Evolutionary conservation across 1,284 basidiomycete species (phyloP).

Genomic region (Meripilus lineatus): DNA sequence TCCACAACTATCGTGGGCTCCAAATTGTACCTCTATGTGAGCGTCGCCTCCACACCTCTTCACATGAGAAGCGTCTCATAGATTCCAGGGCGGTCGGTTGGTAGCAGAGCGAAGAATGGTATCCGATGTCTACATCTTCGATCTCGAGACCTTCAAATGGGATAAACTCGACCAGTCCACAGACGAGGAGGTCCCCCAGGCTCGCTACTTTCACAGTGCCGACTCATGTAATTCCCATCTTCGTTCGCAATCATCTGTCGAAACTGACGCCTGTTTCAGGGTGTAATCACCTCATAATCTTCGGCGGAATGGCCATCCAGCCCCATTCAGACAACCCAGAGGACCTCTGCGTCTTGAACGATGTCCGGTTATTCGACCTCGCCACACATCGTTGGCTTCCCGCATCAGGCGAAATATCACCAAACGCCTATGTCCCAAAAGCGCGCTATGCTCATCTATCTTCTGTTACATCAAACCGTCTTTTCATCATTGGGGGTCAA

Average conservation of each 20-base stretch:
- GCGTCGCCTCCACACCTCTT: slow-evolving; percentile 27
- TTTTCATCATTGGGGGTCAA: slow-evolving; percentile 95
- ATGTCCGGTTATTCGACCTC: slow-evolving; percentile 84
- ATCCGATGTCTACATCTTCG: slow-evolving; percentile 83
- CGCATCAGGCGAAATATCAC: slow-evolving; percentile 21
- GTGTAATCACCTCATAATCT: slow-evolving; percentile 84
- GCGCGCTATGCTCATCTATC: slow-evolving; percentile 91
- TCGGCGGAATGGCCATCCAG: slow-evolving; percentile 88
- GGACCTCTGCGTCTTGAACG: slow-evolving; percentile 77
- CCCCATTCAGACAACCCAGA: slow-evolving; percentile 61
- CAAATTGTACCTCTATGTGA: slow-evolving; percentile 82
- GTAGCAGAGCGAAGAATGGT: slow-evolving; percentile 86
- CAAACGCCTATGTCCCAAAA: slow-evolving; percentile 36
- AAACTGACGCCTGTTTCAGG: slow-evolving; percentile 39
- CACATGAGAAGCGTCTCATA: neutral
- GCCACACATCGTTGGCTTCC: slow-evolving; percentile 68
- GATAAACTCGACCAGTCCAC: slow-evolving; percentile 57
- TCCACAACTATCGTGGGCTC: slow-evolving; percentile 82
- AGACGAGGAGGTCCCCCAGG: slow-evolving; percentile 66
- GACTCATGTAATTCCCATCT: slow-evolving; percentile 59
- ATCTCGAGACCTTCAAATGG: slow-evolving; percentile 78
- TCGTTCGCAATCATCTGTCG: neutral
- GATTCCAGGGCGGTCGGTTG: slow-evolving; percentile 71
- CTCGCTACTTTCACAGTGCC: slow-evolving; percentile 89
- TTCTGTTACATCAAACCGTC: slow-evolving; percentile 72